Evolutionary conservation across 768 basidiomycete species (phyloP), one percentile per base, ranked within the genome.

Genomic region (Pleurotus tuber-regium): DNA sequence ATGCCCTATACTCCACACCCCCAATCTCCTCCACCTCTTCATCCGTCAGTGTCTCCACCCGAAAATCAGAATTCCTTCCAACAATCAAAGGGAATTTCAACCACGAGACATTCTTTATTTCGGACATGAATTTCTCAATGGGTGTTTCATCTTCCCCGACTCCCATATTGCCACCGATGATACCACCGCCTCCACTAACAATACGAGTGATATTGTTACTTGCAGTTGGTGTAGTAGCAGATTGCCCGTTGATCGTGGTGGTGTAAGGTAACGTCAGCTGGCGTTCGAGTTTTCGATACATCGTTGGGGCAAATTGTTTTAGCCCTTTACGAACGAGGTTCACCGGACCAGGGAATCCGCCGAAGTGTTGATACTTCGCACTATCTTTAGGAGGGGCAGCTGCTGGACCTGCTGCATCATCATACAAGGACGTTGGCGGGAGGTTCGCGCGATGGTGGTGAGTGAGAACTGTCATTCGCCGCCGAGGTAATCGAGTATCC

Each of bases 21-120:
- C 89, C 88, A 14, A 92, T 66, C 55, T 83, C 75, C 61, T 89
- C 87, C 50, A 87, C 61, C 61, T 90, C 77, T 16, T 87, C 84
- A 55, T 82, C 76, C 2, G 77, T 79, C 60, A 92, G 62, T 54
- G 64, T 74, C 26, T 79, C 78, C 10, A 71, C 76, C 33, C 69
- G 64, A 55, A 84, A 79, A 54, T 78, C 70, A 4, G 80, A 84
- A 59, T 87, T 89, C 16, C 84, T 67, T 3, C 82, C 80, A 4
- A 84, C 77, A 9, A 75, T 65, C 2, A 87, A 62, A 35, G 65
- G 63, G 40, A 76, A 64, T 28, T 63, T 64, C 43, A 78, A 57
- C 75, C 75, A 76, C 8, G 70, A 64, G 5, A 59, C 57, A 3
- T 63, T 51, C 11, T 54, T 60, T 4, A 39, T 21, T 11, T 50